Base-by-base conservation (phyloP, 371 early-diverging fungal species). In the Thermomucor indicae-seudaticae region DNA sequence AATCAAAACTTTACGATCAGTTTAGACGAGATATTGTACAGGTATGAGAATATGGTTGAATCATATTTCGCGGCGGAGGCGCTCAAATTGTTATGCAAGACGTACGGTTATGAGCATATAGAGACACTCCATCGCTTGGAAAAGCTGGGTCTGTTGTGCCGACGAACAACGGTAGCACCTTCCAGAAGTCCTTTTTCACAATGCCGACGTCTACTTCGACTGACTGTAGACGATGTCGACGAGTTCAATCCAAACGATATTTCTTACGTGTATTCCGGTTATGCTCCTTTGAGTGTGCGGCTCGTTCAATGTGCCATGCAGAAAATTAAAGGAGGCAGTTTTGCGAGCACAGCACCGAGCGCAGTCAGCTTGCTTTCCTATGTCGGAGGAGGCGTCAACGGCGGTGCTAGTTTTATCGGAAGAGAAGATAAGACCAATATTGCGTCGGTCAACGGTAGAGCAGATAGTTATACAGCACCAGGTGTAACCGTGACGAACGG, bases 221-320 rank as follows among this genome's bases (percentile, higher is more conserved):
- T 96, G 51, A 83, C 91, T 51, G 90, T 91, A 19, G 91, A 92
- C 51, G 88, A 96, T 35, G 91, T 90, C 16, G 84, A 91, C 51
- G 93, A 93, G 52, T 79, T 83, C 28, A 78, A 85, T 32, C 93
- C 94, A 0, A 84, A 85, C 35, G 97, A 96, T 67, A 81, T 92
- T 0, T 83, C 92, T 0, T 96, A 93, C 55, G 95, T 95, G 14
- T 95, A 92, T 57, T 90, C 92, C 0, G 98, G 98, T 3, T 96
- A 91, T 63, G 97, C 95, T 1, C 97, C 98, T 3, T 49, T 95
- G 24, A 84, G 85, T 24, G 83, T 93, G 6, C 86, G 98, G 35
- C 68, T 96, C 27, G 78, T 96, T n/a, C 93, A 97, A 60, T 82
- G 83, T 46, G 89, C 91, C n/a, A 56, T 81, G 58, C 67, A 72